Conservation (phyloP, 2,329 filamentous ascomycete species). For the Hypoxylon sp. region DNA sequence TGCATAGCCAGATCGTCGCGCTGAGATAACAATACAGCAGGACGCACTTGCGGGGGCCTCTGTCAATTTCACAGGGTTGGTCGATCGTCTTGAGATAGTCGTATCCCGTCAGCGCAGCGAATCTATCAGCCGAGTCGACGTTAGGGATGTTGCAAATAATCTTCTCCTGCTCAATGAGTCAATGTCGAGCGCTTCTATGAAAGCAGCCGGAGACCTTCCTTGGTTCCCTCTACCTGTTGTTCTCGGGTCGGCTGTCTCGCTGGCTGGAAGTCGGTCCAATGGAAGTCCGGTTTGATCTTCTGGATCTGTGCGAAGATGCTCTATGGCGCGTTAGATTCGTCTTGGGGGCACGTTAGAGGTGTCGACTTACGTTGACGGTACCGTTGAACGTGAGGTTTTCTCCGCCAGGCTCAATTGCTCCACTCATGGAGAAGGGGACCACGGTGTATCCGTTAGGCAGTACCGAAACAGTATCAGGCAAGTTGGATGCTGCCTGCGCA, state of each 20-base stretch:
- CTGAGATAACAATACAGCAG: conserved; percentile 20
- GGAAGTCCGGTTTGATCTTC: conserved; percentile 27
- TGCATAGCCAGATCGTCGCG: no score
- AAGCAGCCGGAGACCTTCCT: not conserved
- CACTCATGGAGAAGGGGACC: conserved; percentile 28
- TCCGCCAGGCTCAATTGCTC: conserved; percentile 27
- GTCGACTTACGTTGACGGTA: conserved; percentile 17
- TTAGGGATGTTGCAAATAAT: conserved; percentile 23
- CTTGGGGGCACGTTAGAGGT: not conserved
- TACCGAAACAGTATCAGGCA: not conserved
- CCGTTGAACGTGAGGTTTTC: conserved; percentile 29
- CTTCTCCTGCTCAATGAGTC: conserved; percentile 14
- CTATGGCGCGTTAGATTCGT: conserved; percentile 3
- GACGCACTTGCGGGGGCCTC: conserved; percentile 29
- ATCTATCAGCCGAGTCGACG: not conserved
- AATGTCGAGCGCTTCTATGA: not conserved
- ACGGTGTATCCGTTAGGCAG: conserved; percentile 26
- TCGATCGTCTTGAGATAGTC: conserved; percentile 23
- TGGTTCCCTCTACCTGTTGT: conserved; percentile 4
- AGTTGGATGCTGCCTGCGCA: not conserved
- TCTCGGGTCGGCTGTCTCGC: not conserved
- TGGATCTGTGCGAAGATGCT: conserved; percentile 29
- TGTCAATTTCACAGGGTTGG: conserved; percentile 13
- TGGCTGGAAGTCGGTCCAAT: conserved; percentile 22
- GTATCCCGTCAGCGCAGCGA: conserved; percentile 1